These are phyloP conservation scores for Suillus cothurnatus DNA, from an alignment of 768 basidiomycete genomes.

Conservation along the genomic window DNA sequence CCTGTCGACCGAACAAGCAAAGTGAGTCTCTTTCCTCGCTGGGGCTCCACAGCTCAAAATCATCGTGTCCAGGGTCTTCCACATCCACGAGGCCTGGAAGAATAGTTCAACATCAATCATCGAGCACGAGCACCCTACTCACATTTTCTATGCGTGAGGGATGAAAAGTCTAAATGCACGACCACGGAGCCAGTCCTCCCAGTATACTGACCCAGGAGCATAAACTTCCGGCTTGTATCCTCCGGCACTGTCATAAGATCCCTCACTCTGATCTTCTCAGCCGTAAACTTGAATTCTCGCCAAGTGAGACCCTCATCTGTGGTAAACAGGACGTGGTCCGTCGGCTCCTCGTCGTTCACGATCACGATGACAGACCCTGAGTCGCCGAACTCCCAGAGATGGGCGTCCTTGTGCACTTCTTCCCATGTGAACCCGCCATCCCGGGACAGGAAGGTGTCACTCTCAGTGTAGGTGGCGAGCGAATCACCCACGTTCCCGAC, in stretches of 20 bases:
- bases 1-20: constrained; percentile 93
- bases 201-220: constrained; percentile 72
- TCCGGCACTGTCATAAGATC: constrained; percentile 85
- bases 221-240: constrained; percentile 91
- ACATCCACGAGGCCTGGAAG: constrained; percentile 63
- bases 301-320: constrained; percentile 88
- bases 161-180: constrained; percentile 86
- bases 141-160: constrained; percentile 79
- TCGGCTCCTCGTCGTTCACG: constrained; percentile 93
- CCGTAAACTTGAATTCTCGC: constrained; percentile 82
- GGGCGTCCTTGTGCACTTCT: constrained; percentile 97
- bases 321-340: constrained; percentile 86
- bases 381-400: constrained; percentile 98
- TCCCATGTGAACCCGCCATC: constrained; percentile 98
- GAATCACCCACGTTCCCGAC: constrained; percentile 93
- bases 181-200: constrained; percentile 48
- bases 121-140: constrained; percentile 29
- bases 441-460: constrained; percentile 95
- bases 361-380: constrained; percentile 93
- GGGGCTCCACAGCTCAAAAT: constrained; percentile 98
- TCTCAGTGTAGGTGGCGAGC: constrained; percentile 79
- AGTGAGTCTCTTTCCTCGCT: constrained; percentile 84
- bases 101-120: constrained; percentile 10
- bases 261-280: constrained; percentile 71
- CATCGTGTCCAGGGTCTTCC: constrained; percentile 79